These are phyloP conservation scores for Neofusicoccum parvum DNA, from an alignment of 2,329 filamentous ascomycete species.

Conservation along the genomic window DNA sequence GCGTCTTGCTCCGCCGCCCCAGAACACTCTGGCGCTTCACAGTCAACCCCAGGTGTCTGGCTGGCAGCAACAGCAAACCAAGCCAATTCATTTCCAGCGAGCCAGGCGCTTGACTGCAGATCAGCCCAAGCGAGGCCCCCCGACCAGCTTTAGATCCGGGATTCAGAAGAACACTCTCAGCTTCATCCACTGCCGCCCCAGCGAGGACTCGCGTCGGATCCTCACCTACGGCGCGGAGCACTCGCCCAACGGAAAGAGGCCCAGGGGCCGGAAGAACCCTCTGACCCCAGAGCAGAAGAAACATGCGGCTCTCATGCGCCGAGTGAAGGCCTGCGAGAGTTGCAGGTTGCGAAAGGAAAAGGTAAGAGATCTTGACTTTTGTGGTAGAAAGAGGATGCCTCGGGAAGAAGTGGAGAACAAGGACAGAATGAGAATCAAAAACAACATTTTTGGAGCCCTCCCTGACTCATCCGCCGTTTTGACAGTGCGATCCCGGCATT, in stretches of 20 bases:
- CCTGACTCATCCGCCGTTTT: not conserved
- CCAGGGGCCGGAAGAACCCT: conserved; percentile 35
- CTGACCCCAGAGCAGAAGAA: conserved; percentile 37
- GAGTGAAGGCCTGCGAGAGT: conserved; percentile 38
- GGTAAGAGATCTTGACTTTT: conserved; percentile 27
- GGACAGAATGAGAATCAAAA: not conserved
- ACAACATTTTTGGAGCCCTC: not conserved
- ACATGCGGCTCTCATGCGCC: conserved; percentile 40
- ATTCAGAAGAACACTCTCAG: not conserved
- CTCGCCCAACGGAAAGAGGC: not conserved
- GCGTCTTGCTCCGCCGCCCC: not conserved
- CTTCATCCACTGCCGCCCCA: conserved; percentile 39
- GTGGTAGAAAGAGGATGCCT: not conserved
- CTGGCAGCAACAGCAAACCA: not conserved
- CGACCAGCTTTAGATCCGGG: not conserved
- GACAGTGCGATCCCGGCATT: conserved; percentile 40
- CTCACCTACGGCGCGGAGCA: conserved; percentile 27
- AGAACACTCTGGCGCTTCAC: not conserved
- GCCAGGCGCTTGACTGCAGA: not conserved
- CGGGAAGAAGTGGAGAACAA: not conserved
- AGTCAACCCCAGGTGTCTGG: not conserved
- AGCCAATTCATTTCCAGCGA: not conserved
- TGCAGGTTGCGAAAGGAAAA: conserved; percentile 36
- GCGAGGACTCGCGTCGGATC: conserved; percentile 34
- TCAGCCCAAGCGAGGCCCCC: not conserved